Evolutionary conservation across 305 asterid species (phyloP).

Genomic region (Fraxinus sp.): DNA sequence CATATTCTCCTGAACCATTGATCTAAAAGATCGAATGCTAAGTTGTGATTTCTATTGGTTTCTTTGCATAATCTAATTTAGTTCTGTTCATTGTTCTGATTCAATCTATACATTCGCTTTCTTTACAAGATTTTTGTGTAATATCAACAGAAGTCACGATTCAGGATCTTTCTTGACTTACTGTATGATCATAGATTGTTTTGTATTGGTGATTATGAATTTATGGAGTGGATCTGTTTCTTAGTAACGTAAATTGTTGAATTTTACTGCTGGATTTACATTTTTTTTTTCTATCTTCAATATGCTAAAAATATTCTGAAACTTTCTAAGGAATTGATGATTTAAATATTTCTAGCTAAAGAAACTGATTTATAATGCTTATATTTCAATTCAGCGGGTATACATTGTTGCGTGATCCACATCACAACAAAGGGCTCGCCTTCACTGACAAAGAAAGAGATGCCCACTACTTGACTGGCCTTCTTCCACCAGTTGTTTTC

Average conservation of each 20-base stretch:
- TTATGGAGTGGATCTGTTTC: not conserved
- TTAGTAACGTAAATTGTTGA: not conserved
- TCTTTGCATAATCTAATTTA: not conserved
- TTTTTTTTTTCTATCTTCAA: not conserved
- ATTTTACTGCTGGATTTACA: not conserved
- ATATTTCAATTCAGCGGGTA: slow-evolving; percentile 51
- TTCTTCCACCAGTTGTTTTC: slow-evolving; percentile 67
- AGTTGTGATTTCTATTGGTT: not conserved
- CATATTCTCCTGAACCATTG: not conserved
- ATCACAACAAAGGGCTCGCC: slow-evolving; percentile 85
- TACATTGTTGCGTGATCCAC: slow-evolving; percentile 81
- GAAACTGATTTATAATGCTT: slow-evolving; percentile 1
- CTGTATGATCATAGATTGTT: not conserved
- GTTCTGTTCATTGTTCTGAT: not conserved
- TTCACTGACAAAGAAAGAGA: slow-evolving; percentile 79
- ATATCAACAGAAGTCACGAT: not conserved
- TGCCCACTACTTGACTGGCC: slow-evolving; percentile 81
- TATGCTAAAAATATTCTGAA: not conserved
- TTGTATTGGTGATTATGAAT: not conserved
- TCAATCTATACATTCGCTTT: not conserved
- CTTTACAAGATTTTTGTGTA: not conserved
- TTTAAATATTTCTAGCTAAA: not conserved
- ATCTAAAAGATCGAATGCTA: not conserved
- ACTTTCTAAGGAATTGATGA: not conserved
- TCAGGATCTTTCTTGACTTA: not conserved